A percentile compares a stretch with the other conserved stretches of the same genome.
Conservation (phyloP, 1,284 basidiomycete genomes). For the Ustilago tritici region DNA sequence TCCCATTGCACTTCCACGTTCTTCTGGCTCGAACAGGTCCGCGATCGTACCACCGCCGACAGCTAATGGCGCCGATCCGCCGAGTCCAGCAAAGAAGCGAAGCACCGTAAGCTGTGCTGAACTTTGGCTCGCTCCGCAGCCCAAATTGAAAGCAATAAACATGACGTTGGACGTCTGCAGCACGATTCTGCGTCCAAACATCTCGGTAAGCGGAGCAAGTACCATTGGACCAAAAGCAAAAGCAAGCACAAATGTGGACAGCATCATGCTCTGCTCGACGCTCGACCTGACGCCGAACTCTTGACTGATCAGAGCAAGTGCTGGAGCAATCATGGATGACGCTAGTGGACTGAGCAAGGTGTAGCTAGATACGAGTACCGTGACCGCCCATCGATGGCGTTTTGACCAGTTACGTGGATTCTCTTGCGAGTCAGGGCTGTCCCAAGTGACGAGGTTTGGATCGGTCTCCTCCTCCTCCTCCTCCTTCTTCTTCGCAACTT, state of each 20-base stretch:
- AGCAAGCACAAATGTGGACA: conserved; percentile 61
- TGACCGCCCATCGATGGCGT: conserved; percentile 76
- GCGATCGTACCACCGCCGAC: conserved; percentile 74
- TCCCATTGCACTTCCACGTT: conserved; percentile 78
- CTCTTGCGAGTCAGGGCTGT: conserved; percentile 75
- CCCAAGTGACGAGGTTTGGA: conserved; percentile 74
- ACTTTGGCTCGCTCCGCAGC: conserved; percentile 53
- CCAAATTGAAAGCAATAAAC: conserved; percentile 63
- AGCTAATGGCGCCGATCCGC: conserved; percentile 72
- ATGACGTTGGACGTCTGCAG: conserved; percentile 59
- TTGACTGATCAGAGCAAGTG: conserved; percentile 44
- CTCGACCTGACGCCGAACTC: conserved; percentile 50
- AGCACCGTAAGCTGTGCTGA: conserved; percentile 71
- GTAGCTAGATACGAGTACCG: conserved; percentile 64
- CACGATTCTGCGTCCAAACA: conserved; percentile 70
- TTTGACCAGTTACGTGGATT: conserved; percentile 80
- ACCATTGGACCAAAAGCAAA: conserved; percentile 60
- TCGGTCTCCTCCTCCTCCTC: conserved; percentile 36
- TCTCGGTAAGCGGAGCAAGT: conserved; percentile 74
- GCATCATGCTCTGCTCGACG: conserved; percentile 47
- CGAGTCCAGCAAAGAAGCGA: conserved; percentile 78
- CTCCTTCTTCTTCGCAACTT: conserved; percentile 14
- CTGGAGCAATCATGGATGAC: conserved; percentile 65
- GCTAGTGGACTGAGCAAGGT: conserved; percentile 62
- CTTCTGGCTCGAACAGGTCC: conserved; percentile 77